Percentiles rank a stretch among this genome's conserved stretches.
These are phyloP conservation scores for Setomelanomma holmii DNA, from an alignment of 2,329 filamentous ascomycete genomes.

Conservation along the genomic window DNA sequence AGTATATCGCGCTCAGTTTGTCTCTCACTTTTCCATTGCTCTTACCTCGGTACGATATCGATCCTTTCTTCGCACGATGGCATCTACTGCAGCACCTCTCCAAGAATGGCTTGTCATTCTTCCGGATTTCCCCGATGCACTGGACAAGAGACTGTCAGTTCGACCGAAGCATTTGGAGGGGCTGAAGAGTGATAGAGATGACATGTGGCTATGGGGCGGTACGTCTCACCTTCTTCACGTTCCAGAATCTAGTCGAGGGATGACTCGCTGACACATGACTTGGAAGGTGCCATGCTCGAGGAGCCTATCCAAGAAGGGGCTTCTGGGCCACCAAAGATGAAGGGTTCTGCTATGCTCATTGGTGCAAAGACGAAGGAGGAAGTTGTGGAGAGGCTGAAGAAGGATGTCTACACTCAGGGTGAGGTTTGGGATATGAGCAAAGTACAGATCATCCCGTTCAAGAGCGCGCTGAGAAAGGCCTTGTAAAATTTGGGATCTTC, in stretches of 20 bases:
- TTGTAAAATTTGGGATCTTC: slow-evolving; percentile 41
- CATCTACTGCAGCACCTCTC: slow-evolving; percentile 26
- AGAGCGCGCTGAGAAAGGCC: slow-evolving; percentile 54
- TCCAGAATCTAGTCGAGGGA: no score
- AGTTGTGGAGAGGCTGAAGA: slow-evolving; percentile 68
- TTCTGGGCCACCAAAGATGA: slow-evolving; percentile 68
- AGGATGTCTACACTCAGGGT: slow-evolving; percentile 73
- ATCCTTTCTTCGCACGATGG: slow-evolving; percentile 25
- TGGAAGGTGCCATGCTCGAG: slow-evolving; percentile 45
- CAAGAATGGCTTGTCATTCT: slow-evolving; percentile 61
- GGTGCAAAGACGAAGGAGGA: slow-evolving; percentile 73
- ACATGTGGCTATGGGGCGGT: slow-evolving; percentile 48
- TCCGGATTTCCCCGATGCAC: slow-evolving; percentile 52
- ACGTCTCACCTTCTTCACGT: slow-evolving; percentile 7
- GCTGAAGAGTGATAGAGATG: slow-evolving; percentile 34
- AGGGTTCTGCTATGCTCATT: slow-evolving; percentile 74
- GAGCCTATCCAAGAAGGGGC: slow-evolving; percentile 64
- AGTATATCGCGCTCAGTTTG: slow-evolving; percentile 1
- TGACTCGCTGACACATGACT: background rate
- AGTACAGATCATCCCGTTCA: slow-evolving; percentile 58
- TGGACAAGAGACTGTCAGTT: slow-evolving; percentile 54
- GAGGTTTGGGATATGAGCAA: slow-evolving; percentile 78
- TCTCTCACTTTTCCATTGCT: background rate
- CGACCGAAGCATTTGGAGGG: slow-evolving; percentile 46
- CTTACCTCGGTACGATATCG: background rate